phyloP scores from a whole-genome alignment of 1,139 yeast species.

The Suhomyces chickasaworum region DNA sequence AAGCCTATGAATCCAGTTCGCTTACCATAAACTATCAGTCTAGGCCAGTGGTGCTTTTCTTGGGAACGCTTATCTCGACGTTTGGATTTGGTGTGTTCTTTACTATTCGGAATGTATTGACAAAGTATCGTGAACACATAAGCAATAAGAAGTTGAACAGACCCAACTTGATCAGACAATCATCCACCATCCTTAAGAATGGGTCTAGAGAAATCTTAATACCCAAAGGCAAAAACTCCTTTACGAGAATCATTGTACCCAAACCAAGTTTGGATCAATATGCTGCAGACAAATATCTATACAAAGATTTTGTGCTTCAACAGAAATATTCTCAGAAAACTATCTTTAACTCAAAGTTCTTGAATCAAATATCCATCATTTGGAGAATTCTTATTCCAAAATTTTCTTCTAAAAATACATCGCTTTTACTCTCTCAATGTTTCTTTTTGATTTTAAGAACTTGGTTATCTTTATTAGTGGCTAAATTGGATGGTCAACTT shows the following conservation, averaged over 20 bases:
- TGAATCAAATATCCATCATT: constrained; percentile 72
- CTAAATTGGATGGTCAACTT: constrained; percentile 88
- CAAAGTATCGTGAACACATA: constrained; percentile 35
- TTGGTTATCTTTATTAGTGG: constrained; percentile 82
- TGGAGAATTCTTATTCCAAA: constrained; percentile 84
- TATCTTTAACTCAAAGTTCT: constrained; percentile 64
- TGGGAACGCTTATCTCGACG: constrained; percentile 45
- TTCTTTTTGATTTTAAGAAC: constrained; percentile 79
- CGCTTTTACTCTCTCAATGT: constrained; percentile 69
- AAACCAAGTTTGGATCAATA: constrained; percentile 60
- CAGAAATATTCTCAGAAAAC: constrained; percentile 37
- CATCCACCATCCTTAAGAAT: constrained; percentile 48
- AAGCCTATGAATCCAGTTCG: constrained; percentile 41
- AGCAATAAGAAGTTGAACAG: constrained; percentile 31
- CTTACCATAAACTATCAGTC: constrained; percentile 47
- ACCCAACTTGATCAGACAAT: constrained; percentile 46
- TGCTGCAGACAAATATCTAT: constrained; percentile 68
- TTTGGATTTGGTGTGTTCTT: constrained; percentile 47
- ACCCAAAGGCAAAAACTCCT: constrained; percentile 49
- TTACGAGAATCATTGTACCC: constrained; percentile 55
- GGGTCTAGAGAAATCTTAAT: constrained; percentile 57
- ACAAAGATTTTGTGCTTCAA: constrained; percentile 52
- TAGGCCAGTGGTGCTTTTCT: constrained; percentile 47
- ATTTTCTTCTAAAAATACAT: constrained; percentile 66
- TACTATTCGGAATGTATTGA: constrained; percentile 33